A percentile compares a stretch with the other conserved stretches of the same genome.
These are phyloP conservation scores for Mallotus japonicus DNA, from an alignment of 441 rosid species.

Conservation along the genomic window DNA sequence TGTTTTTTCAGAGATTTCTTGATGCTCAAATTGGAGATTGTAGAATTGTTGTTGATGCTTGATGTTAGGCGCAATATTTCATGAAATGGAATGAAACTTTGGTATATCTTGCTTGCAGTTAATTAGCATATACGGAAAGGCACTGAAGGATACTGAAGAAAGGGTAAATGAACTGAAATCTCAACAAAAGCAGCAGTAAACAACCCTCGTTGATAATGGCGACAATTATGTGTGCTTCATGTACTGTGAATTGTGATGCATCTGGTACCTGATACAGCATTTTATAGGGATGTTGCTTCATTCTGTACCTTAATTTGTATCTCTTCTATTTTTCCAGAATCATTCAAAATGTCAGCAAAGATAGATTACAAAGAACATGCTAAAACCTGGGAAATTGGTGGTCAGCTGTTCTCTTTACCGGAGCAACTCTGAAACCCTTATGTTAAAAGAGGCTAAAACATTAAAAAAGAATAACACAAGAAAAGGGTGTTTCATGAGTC, in stretches of 20 bases:
- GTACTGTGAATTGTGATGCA: background rate
- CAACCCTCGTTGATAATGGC: conserved; percentile 27
- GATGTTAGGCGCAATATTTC: no score
- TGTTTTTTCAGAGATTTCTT: no score
- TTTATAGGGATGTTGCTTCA: background rate
- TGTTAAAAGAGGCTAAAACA: no score
- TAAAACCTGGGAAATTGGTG: no score
- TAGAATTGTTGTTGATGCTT: background rate
- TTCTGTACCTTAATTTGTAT: background rate
- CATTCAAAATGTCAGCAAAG: no score
- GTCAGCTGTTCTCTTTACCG: no score
- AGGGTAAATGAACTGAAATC: conserved; percentile 76
- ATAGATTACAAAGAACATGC: no score
- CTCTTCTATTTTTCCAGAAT: background rate
- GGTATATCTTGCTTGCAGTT: conserved; percentile 39
- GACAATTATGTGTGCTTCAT: conserved; percentile 20
- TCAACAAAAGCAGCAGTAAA: conserved; percentile 44
- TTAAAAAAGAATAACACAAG: no score
- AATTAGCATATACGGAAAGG: conserved; percentile 62
- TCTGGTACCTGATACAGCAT: background rate
- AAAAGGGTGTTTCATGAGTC: background rate
- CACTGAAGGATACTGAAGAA: conserved; percentile 74
- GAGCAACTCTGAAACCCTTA: no score
- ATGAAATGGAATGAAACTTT: background rate
- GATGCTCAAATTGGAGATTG: background rate